Conservation (phyloP, 1,139 yeast species). For the Candida tropicalis region DNA sequence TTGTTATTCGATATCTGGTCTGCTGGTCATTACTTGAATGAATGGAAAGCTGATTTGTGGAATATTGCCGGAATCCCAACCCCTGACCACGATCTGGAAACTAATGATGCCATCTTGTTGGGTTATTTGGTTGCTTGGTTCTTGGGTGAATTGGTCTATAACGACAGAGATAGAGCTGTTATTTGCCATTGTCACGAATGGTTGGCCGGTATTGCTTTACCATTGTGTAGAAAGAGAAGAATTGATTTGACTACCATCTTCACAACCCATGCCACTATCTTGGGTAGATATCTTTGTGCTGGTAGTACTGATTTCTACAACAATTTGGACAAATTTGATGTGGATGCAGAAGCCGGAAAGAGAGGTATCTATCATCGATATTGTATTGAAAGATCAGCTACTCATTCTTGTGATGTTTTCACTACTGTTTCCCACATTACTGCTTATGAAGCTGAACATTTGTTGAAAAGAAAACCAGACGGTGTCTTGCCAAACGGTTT, state of each 20-base stretch:
- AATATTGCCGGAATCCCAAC: constrained; percentile 88
- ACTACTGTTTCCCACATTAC: constrained; percentile 97
- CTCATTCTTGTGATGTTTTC: constrained; percentile 95
- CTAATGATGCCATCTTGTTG: constrained; percentile 87
- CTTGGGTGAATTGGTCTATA: constrained; percentile 84
- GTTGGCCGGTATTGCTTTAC: constrained; percentile 96
- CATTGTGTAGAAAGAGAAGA: constrained; percentile 86
- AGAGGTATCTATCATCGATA: constrained; percentile 96
- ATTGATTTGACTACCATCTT: constrained; percentile 94
- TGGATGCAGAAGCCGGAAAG: constrained; percentile 97
- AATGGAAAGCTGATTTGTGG: constrained; percentile 97
- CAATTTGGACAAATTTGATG: constrained; percentile 87
- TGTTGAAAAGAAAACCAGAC: constrained; percentile 93
- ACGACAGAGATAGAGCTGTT: constrained; percentile 84
- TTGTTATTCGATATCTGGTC: constrained; percentile 83
- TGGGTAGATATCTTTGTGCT: constrained; percentile 95
- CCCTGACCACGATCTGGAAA: constrained; percentile 84
- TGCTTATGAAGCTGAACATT: constrained; percentile 91
- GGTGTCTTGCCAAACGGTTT: constrained; percentile 97
- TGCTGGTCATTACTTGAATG: constrained; percentile 69
- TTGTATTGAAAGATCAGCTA: constrained; percentile 95
- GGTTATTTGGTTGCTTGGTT: constrained; percentile 98
- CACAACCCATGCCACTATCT: constrained; percentile 95
- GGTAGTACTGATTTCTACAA: constrained; percentile 96
- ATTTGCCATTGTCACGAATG: constrained; percentile 97